These are phyloP conservation scores for Anthracocystis panici-leucophaei DNA, from an alignment of 1,284 basidiomycete species.

Conservation along the genomic window DNA sequence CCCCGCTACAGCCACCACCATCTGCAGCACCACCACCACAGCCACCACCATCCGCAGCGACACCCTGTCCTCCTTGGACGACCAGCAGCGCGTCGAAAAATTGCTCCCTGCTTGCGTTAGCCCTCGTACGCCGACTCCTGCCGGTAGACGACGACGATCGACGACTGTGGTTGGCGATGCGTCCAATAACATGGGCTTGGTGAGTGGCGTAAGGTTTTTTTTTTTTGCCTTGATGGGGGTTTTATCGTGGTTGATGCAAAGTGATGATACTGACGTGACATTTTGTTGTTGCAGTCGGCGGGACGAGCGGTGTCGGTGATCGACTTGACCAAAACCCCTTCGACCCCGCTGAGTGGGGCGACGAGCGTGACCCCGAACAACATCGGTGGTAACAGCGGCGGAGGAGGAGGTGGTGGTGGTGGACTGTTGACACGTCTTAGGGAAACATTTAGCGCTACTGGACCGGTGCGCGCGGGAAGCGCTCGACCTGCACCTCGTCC, in stretches of 20 bases:
- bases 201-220: not conserved
- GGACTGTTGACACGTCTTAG: not conserved
- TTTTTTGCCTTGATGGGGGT: not conserved
- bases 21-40: not conserved
- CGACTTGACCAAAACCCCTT: not conserved
- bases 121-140: not conserved
- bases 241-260: not conserved
- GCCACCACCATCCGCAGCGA: not conserved
- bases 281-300: not conserved
- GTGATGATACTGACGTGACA: not conserved
- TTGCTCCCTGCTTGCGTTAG: not conserved
- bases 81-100: not conserved
- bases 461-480: not conserved
- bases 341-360: not conserved
- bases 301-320: not conserved
- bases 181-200: no score
- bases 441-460: not conserved
- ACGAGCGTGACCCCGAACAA: not conserved
- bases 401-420: not conserved
- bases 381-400: not conserved
- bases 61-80: not conserved
- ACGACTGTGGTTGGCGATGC: not conserved
- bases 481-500: not conserved
- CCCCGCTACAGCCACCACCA: not conserved
- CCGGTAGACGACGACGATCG: not conserved